Evolutionary conservation across 306 rosid genomes (phyloP), one percentile per base, ranked within the genome.

Genomic region (Astragalus glycyphyllos): DNA sequence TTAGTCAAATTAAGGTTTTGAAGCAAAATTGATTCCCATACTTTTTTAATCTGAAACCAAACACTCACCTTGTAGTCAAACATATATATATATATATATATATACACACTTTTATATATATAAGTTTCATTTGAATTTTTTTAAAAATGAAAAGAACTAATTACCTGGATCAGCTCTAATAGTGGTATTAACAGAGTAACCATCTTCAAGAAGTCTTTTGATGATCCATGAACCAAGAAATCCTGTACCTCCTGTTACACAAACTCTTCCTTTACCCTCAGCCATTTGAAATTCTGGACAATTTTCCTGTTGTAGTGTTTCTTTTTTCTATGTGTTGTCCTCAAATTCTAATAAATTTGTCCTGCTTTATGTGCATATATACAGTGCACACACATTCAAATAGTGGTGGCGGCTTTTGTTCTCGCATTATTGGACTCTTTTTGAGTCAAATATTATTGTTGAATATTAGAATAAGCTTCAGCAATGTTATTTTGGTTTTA

Each of bases 241-340:
- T 11, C 89, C 86, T 6, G 86, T 79, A 2, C 89, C 89, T 13
- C 89, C 86, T 0, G 89, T 85, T 3, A 82, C 89, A 73, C 89
- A 85, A 26, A 65, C 70, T 29, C 70, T 46, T 26, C 70, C 70
- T 29, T 65, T 65, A 4, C 42, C 70, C 3, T 72, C 73, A 9
- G 63, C 82, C 84, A 77, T 81, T 32, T 5, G 0, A 10, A 6
- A 7, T 26, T 26, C 31, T 26, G 3, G 1, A 11, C 16, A 13
- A 50, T 56, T 8, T 7, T 7, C 8, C 49, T 55, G 9, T 56
- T 8, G 3, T 4, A 26, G 16, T 29, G 11, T 74, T 11, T 2
- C 34, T 75, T 66, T 66, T 34, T 16, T 65, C 4, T 65, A 58
- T 46, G 68, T 4, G 0, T 1, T 5, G 4, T 20, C 13, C 35